Percentiles rank a stretch among this genome's conserved stretches.
Conservation (phyloP, 2,329 filamentous ascomycete genomes). For the Fusarium napiforme region DNA sequence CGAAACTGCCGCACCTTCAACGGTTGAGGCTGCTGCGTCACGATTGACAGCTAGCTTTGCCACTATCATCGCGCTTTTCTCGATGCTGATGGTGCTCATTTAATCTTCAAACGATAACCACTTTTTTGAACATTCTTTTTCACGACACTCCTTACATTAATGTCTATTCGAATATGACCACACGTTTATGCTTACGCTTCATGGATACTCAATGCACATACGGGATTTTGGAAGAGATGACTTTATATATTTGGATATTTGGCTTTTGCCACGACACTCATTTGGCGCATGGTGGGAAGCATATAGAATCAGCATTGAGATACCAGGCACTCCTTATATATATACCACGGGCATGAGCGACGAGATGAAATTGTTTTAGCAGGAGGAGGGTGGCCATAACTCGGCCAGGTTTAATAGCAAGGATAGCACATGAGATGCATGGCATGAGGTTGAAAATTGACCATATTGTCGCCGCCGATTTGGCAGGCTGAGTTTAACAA, state of each 20-base stretch:
- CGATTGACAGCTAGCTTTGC: conserved; percentile 31
- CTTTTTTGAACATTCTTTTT: conserved; percentile 19
- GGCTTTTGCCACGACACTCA: conserved; percentile 37
- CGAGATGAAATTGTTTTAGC: background rate
- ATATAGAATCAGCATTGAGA: conserved; percentile 33
- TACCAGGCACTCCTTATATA: conserved; percentile 42
- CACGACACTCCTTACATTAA: conserved; percentile 43
- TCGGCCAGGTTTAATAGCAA: conserved; percentile 16
- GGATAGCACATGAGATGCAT: background rate
- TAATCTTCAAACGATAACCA: conserved; percentile 29
- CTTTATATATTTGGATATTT: conserved; percentile 19
- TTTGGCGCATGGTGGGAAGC: conserved; percentile 40
- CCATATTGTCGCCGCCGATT: conserved; percentile 15
- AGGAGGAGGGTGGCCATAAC: background rate
- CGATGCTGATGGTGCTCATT: conserved; percentile 35
- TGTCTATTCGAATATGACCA: conserved; percentile 30
- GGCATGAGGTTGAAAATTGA: conserved; percentile 18
- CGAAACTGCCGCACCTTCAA: conserved; percentile 26
- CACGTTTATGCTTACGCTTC: conserved; percentile 31
- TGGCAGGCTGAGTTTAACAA: conserved; percentile 24
- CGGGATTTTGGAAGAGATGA: background rate
- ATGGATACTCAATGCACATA: conserved; percentile 35
- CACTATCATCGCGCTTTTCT: conserved; percentile 33
- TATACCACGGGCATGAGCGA: conserved; percentile 12
- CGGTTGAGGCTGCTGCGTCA: conserved; percentile 35